Conservation (phyloP, 2,329 filamentous ascomycete genomes). For the Magnaporthiopsis incrustans region DNA sequence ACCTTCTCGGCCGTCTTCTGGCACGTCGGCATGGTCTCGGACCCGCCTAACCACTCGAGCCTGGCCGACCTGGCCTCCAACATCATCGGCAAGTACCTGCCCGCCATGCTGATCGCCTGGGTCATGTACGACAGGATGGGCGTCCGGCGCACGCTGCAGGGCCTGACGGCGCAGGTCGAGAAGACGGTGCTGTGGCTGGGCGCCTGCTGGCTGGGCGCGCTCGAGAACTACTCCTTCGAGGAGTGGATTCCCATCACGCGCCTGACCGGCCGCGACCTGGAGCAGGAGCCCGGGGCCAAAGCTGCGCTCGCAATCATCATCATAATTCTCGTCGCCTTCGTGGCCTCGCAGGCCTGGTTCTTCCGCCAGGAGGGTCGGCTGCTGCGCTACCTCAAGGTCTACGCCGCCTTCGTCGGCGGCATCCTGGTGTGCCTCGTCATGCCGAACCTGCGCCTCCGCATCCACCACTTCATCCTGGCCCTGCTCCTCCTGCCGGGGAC, state of each 20-base stretch:
- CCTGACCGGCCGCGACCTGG: conserved; percentile 81
- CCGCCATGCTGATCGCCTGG: conserved; percentile 78
- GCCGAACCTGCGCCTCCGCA: conserved; percentile 72
- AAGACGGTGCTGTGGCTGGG: conserved; percentile 89
- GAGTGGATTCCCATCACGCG: conserved; percentile 81
- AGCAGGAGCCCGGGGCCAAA: conserved; percentile 82
- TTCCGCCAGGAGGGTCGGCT: conserved; percentile 81
- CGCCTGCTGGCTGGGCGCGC: conserved; percentile 78
- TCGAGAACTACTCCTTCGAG: conserved; percentile 93
- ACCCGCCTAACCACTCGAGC: conserved; percentile 64
- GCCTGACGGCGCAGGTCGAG: conserved; percentile 75
- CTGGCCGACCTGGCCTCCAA: conserved; percentile 68
- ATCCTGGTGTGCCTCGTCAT: conserved; percentile 64
- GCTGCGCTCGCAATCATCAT: conserved; percentile 74
- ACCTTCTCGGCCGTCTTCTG: conserved; percentile 78
- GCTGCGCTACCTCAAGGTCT: conserved; percentile 68
- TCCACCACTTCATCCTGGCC: conserved; percentile 91
- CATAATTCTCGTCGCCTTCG: conserved; percentile 58
- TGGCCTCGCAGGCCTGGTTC: conserved; percentile 71
- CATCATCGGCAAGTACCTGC: conserved; percentile 73
- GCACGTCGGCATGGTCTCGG: conserved; percentile 83
- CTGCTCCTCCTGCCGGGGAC: conserved; percentile 84
- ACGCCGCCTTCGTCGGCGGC: conserved; percentile 57
- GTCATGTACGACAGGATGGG: conserved; percentile 82
- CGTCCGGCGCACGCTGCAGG: conserved; percentile 60